Evolutionary conservation across 2,329 filamentous ascomycete species (phyloP).

Genomic region (Phyllosticta citrichinensis): DNA sequence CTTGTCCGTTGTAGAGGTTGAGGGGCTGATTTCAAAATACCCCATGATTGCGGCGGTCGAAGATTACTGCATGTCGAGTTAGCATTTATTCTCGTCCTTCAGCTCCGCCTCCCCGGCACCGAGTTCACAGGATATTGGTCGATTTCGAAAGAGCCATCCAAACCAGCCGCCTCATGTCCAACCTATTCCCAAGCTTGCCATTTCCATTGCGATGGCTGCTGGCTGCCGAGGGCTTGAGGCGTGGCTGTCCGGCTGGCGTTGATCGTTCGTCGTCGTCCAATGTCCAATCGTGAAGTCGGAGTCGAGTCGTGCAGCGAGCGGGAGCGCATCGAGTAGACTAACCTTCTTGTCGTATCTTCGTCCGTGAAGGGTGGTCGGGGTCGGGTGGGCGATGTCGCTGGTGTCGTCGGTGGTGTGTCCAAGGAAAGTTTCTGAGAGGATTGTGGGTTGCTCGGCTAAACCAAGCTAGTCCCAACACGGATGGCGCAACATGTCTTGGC

Average conservation of each 20-base stretch:
- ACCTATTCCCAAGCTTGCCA: neutral
- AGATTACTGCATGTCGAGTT: conserved; percentile 19
- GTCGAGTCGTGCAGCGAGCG: neutral
- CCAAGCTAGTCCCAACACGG: neutral
- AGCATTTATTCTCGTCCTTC: neutral
- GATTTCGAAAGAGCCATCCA: neutral
- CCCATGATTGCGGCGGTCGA: conserved; percentile 43
- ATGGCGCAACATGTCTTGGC: neutral
- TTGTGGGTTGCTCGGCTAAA: conserved; percentile 9
- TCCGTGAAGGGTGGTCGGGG: conserved; percentile 6
- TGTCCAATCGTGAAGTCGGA: neutral
- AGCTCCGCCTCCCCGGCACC: neutral
- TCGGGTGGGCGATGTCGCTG: conserved; percentile 10
- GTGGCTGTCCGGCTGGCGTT: neutral
- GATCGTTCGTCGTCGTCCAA: neutral
- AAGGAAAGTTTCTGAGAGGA: conserved; percentile 9
- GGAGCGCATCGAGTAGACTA: neutral
- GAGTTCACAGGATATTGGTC: neutral
- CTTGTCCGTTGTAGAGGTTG: conserved; percentile 6
- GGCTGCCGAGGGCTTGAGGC: neutral
- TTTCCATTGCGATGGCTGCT: neutral
- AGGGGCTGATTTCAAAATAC: conserved; percentile 26
- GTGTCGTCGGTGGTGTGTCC: conserved; percentile 4
- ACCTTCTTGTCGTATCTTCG: conserved; percentile 10
- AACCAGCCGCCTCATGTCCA: neutral